A percentile compares a stretch with the other conserved stretches of the same genome.
Conservation (phyloP, 768 basidiomycete species). For the Xanthoconium stramineum region DNA sequence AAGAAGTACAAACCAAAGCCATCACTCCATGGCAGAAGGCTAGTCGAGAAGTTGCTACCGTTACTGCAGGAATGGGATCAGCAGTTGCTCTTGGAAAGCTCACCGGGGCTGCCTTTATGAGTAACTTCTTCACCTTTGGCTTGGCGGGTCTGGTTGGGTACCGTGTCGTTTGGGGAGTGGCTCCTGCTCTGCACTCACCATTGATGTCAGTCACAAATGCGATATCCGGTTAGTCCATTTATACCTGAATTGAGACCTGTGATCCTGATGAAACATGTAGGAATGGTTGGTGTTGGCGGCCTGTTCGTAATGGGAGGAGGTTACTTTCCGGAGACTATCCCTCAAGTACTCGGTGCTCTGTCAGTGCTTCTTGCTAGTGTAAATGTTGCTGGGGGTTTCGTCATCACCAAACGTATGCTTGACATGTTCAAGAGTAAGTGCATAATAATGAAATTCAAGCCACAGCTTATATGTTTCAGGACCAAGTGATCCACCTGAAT, state of each 20-base stretch:
- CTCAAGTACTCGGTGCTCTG: conserved; percentile 74
- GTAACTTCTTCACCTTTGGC: conserved; percentile 85
- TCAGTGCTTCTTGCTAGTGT: conserved; percentile 87
- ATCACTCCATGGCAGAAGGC: conserved; percentile 87
- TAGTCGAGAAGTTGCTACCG: conserved; percentile 65
- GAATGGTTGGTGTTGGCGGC: conserved; percentile 80
- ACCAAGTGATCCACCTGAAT: conserved; percentile 83
- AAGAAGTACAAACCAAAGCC: conserved; percentile 45
- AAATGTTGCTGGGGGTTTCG: conserved; percentile 86
- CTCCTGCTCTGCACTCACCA: conserved; percentile 84
- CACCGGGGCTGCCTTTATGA: conserved; percentile 83
- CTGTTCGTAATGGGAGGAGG: conserved; percentile 91
- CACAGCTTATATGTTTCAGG: conserved; percentile 38
- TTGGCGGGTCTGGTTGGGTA: conserved; percentile 84
- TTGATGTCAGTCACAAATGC: conserved; percentile 91
- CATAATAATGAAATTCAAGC: background rate
- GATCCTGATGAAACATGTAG: conserved; percentile 24
- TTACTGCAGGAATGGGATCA: conserved; percentile 76
- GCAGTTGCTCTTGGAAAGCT: conserved; percentile 71
- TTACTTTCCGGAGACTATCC: conserved; percentile 74
- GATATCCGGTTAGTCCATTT: conserved; percentile 58
- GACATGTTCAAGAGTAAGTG: conserved; percentile 85
- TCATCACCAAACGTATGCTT: conserved; percentile 88
- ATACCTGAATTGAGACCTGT: conserved; percentile 7
- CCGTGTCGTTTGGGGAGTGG: conserved; percentile 87